Conservation (phyloP, 345 rosid genomes). For the Camelina sativa region DNA sequence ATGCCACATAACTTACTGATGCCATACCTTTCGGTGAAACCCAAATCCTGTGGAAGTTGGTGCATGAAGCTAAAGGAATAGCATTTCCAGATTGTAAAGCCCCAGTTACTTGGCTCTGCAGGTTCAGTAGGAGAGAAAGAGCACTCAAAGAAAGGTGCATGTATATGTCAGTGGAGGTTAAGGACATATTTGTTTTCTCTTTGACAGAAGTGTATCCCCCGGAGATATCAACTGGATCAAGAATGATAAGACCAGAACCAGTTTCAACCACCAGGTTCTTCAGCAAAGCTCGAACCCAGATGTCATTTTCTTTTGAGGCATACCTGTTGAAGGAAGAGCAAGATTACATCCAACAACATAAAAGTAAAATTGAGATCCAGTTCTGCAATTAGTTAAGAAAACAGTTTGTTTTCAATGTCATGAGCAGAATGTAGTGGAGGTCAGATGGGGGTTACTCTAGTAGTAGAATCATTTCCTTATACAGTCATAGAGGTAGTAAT, state of each 20-base stretch:
- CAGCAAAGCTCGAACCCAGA: slow-evolving; percentile 84
- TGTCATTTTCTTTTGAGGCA: slow-evolving; percentile 94
- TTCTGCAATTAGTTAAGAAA: slow-evolving; percentile 15
- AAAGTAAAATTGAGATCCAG: slow-evolving; percentile 14
- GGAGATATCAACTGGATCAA: slow-evolving; percentile 89
- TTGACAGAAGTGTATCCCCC: slow-evolving; percentile 90
- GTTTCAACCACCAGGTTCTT: slow-evolving; percentile 89
- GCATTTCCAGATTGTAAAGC: slow-evolving; percentile 94
- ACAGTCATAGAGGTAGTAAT: slow-evolving; percentile 18
- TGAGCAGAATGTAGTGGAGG: slow-evolving; percentile 17
- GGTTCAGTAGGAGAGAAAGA: slow-evolving; percentile 81
- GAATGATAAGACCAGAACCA: slow-evolving; percentile 94
- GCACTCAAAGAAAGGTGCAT: slow-evolving; percentile 88
- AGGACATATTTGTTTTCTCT: slow-evolving; percentile 87
- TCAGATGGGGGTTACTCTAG: slow-evolving; percentile 15
- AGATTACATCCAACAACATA: slow-evolving; percentile 31
- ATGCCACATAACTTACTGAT: slow-evolving; percentile 32
- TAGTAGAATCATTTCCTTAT: slow-evolving; percentile 4
- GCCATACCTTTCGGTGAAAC: slow-evolving; percentile 82
- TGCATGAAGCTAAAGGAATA: slow-evolving; percentile 81
- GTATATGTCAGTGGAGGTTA: slow-evolving; percentile 82
- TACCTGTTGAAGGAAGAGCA: slow-evolving; percentile 56
- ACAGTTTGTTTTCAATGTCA: slow-evolving; percentile 19
- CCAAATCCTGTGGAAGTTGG: slow-evolving; percentile 85
- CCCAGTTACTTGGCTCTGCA: slow-evolving; percentile 76